phyloP scores from a whole-genome alignment of 148 eudicot species.

The Gaultheria prostrata region DNA sequence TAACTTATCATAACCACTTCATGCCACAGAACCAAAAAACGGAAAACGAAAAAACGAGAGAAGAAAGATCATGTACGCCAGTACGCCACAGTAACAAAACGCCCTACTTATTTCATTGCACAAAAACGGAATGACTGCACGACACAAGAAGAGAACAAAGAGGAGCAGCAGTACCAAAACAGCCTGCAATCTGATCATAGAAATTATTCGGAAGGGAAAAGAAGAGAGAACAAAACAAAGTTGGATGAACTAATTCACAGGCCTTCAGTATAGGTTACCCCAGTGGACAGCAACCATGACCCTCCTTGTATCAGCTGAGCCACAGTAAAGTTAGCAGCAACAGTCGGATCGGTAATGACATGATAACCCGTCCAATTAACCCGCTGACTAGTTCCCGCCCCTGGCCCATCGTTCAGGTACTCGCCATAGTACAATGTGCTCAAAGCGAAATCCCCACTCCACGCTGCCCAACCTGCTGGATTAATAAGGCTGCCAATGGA shows the following conservation, averaged over 20 bases:
- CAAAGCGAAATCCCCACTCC: slow-evolving; percentile 31
- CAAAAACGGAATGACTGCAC: not conserved
- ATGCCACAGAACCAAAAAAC: not conserved
- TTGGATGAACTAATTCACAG: slow-evolving; percentile 13
- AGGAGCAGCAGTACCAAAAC: not conserved
- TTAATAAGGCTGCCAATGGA: slow-evolving; percentile 30
- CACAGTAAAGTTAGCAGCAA: slow-evolving; percentile 39
- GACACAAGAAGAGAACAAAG: not conserved
- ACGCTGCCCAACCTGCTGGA: slow-evolving; percentile 34
- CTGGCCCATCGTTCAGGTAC: slow-evolving; percentile 37
- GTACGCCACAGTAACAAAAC: not conserved
- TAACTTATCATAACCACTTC: not conserved
- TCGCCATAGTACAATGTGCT: slow-evolving; percentile 46
- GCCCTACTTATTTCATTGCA: not conserved
- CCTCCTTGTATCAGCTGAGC: slow-evolving; percentile 36
- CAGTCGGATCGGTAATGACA: slow-evolving; percentile 31
- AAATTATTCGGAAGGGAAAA: not conserved
- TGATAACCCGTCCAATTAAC: slow-evolving; percentile 43
- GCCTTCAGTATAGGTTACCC: slow-evolving; percentile 39
- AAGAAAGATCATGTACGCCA: not conserved
- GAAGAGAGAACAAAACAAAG: not conserved
- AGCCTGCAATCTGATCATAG: not conserved
- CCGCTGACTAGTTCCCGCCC: slow-evolving; percentile 33
- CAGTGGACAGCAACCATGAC: slow-evolving; percentile 34
- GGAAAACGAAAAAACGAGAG: not conserved